Evolutionary conservation across 2,329 filamentous ascomycete species (phyloP), one percentile per base, ranked within the genome.

Genomic region (Aspergillus bombycis): DNA sequence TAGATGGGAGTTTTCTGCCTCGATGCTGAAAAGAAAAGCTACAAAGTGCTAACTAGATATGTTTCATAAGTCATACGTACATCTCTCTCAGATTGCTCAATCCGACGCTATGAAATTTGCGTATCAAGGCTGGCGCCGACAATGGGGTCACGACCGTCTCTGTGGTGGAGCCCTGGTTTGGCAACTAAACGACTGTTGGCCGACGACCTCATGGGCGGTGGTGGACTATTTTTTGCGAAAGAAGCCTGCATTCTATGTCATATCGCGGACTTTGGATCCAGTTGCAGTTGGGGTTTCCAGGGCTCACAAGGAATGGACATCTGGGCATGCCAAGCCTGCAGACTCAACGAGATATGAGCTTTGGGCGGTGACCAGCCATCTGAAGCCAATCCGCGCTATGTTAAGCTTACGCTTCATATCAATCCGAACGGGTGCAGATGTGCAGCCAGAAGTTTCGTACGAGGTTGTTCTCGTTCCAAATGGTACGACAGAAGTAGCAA

Each of bases 211-310:
- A 10, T 88, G 86, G 86, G 82, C 85, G 2, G 86, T 88, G 64
- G 82, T 84, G 19, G 86, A 88, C 72, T 88, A 87, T 71, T 86
- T 84, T 69, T 79, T 83, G 53, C 81, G 85, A 19, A 86, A 85
- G 55, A 88, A 88, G 72, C 84, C 85, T 32, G 85, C 85, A 36
- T 88, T 86, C 73, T 88, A 87, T 67, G 82, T 85, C 3, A 84
- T 88, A 73, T 82, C 84, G 63, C 78, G 86, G 43, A 84, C 84
- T 3, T 75, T 88, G 57, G 82, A 82, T 23, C 84, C 85, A 1
- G 75, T 88, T 46, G 85, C 84, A 0, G 78, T 88, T 1, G 84
- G 83, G 1, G 82, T 86, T 43, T 83, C 83, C 19, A 41, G 57
- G 5, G 21, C 30, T 23, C 45, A 58, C 16, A 12, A 38, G 6